A percentile compares a stretch with the other conserved stretches of the same genome.
These are phyloP conservation scores for Blastobotrys aristatus DNA, from an alignment of 1,139 yeast species.

Conservation along the genomic window DNA sequence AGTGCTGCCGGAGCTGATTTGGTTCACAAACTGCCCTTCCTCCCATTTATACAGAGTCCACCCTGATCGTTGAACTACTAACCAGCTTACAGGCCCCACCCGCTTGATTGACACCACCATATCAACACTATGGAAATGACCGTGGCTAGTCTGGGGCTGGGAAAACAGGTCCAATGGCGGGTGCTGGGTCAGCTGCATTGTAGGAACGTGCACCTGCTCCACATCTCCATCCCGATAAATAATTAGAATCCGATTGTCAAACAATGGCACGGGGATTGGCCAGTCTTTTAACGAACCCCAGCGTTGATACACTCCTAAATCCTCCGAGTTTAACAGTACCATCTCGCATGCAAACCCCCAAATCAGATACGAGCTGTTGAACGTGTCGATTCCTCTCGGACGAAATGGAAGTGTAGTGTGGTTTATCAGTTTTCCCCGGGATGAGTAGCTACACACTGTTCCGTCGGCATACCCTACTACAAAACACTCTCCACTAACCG, in stretches of 20 bases:
- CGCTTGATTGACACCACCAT: slow-evolving; percentile 19
- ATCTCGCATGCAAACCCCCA: slow-evolving; percentile 25
- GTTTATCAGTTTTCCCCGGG: slow-evolving; percentile 18
- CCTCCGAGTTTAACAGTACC: slow-evolving; percentile 18
- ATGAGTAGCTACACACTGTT: slow-evolving; percentile 13
- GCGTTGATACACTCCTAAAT: slow-evolving; percentile 15
- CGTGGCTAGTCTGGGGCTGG: slow-evolving; percentile 5
- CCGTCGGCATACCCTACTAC: slow-evolving; percentile 16
- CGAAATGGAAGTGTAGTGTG: slow-evolving; percentile 17
- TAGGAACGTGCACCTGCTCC: slow-evolving; percentile 7
- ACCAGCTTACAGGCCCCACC: slow-evolving; percentile 22
- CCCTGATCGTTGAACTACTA: slow-evolving; percentile 22
- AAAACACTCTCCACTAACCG: not conserved
- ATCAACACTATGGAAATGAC: slow-evolving; percentile 16
- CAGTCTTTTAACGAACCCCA: slow-evolving; percentile 22
- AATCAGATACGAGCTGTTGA: slow-evolving; percentile 15
- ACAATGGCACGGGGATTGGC: slow-evolving; percentile 23
- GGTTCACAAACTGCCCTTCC: slow-evolving; percentile 19
- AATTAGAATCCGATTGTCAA: slow-evolving; percentile 20
- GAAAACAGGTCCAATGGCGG: slow-evolving; percentile 3
- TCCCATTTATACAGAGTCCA: slow-evolving; percentile 27
- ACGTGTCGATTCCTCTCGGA: slow-evolving; percentile 18
- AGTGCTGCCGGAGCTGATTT: slow-evolving; percentile 22
- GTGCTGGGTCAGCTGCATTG: slow-evolving; percentile 3
- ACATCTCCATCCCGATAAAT: slow-evolving; percentile 20